phyloP scores from a whole-genome alignment of 2,329 filamentous ascomycete species.

The Cladosporium sp. region DNA sequence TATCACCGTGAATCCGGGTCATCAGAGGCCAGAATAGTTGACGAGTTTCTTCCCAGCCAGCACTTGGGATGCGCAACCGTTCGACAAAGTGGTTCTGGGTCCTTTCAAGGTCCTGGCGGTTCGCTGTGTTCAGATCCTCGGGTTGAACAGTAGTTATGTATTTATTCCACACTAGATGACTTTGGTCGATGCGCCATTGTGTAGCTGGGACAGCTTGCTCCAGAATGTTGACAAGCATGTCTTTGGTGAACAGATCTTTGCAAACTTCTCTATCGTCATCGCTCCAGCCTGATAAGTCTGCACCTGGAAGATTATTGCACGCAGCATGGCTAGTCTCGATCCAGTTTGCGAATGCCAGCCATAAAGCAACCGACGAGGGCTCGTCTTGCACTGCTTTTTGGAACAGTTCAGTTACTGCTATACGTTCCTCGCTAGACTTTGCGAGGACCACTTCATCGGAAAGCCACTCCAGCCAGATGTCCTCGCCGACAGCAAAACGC shows the following conservation, averaged over 20 bases:
- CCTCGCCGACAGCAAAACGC: slow-evolving; percentile 68
- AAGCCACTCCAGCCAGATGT: slow-evolving; percentile 72
- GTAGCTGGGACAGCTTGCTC: slow-evolving; percentile 68
- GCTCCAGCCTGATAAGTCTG: slow-evolving; percentile 43
- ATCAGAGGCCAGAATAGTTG: slow-evolving; percentile 72
- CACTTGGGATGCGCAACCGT: slow-evolving; percentile 68
- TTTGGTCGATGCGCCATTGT: slow-evolving; percentile 70
- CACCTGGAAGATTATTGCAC: slow-evolving; percentile 55
- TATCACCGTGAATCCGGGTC: slow-evolving; percentile 59
- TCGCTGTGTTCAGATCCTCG: slow-evolving; percentile 60
- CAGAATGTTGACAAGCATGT: slow-evolving; percentile 64
- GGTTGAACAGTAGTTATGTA: slow-evolving; percentile 55
- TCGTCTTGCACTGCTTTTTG: slow-evolving; percentile 67
- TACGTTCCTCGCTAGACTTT: slow-evolving; percentile 60
- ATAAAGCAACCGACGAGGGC: slow-evolving; percentile 68
- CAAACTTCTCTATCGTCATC: slow-evolving; percentile 67
- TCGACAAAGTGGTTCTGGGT: slow-evolving; percentile 67
- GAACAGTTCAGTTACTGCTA: slow-evolving; percentile 68
- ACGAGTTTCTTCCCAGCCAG: slow-evolving; percentile 70
- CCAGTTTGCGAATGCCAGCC: slow-evolving; percentile 75
- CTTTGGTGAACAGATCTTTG: slow-evolving; percentile 67
- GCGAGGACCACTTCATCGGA: slow-evolving; percentile 64
- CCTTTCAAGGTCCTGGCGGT: slow-evolving; percentile 49
- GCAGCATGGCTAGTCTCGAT: slow-evolving; percentile 67
- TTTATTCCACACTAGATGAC: slow-evolving; percentile 73